A percentile compares a stretch with the other conserved stretches of the same genome.
Evolutionary conservation across 2,329 filamentous ascomycete genomes (phyloP).

Genomic region (Coniella lustricola): DNA sequence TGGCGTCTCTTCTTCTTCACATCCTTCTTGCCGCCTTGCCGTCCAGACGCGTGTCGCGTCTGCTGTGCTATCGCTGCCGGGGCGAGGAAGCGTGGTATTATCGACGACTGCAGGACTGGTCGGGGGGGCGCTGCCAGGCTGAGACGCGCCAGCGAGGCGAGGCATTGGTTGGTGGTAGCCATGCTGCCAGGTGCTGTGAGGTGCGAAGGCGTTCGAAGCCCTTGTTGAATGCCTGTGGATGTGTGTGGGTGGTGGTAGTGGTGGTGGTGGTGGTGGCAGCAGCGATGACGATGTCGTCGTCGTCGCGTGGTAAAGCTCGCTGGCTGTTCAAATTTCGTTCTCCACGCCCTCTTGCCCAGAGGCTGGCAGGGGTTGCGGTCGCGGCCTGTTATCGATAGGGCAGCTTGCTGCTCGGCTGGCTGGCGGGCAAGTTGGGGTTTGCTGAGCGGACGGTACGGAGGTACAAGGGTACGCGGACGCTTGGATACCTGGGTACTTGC

Average conservation of each 20-base stretch:
- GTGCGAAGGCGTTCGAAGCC: background rate
- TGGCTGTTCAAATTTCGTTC: conserved; percentile 13
- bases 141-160: conserved; percentile 48
- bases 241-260: no score
- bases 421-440: background rate
- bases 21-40: conserved; percentile 37
- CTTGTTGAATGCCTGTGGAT: no score
- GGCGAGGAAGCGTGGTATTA: conserved; percentile 43
- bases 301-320: background rate
- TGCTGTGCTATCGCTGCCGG: conserved; percentile 35
- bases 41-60: conserved; percentile 34
- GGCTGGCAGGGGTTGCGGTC: background rate
- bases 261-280: background rate
- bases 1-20: conserved; percentile 53
- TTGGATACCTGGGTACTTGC: background rate
- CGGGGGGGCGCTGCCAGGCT: conserved; percentile 36
- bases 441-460: background rate
- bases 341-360: background rate
- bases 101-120: conserved; percentile 30
- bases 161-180: conserved; percentile 45
- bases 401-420: background rate
- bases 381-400: background rate
- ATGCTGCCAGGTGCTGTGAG: conserved; percentile 30
- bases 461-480: background rate
- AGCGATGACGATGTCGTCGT: background rate